Base-by-base conservation (phyloP, 2,329 filamentous ascomycete species). In the Cladosporium sp. region DNA sequence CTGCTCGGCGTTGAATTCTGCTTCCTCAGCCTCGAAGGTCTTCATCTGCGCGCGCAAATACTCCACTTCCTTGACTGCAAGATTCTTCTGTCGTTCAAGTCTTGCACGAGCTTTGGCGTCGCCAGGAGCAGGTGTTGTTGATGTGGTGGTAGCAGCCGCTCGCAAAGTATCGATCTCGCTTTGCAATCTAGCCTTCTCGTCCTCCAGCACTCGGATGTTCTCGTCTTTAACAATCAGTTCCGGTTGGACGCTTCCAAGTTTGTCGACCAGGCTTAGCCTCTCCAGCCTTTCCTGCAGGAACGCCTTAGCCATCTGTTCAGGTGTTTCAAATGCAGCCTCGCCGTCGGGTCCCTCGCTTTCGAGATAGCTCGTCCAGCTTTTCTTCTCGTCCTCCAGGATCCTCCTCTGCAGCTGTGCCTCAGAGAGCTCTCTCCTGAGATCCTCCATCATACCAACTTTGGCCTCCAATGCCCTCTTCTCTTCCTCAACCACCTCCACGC, bases 401-500 rank as follows among this genome's bases (percentile, higher is more conserved):
- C 96, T 91, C 63, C 91, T 89, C 73, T 97, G 93, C 46, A 96
- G 84, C 67, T 91, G 86, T 23, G 90, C 86, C 75, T 97, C 94
- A 11, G 87, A 84, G 14, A 98, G 82, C 74, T 97, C 91, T 30
- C 86, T 83, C 73, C 95, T 88, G 11, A 97, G 74, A 14, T 86
- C 83, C 65, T 91, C 88, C 77, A 94, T 89, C 43, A 90, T 83
- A 67, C 92, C 88, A 1, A 99, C 77, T 73, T 88, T 92, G 34
- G 89, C 88, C 76, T 95, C 90, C 25, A 99, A 80, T 0, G 88
- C 87, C 67, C 91, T 85, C 82, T 98, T 98, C 80, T 99, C 93
- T 76, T 99, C 95, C 75, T 99, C 93, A 0, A 98, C 91, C 2
- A 99, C 86, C 74, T 97, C 92, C 1, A 97, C 89, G n/a, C 91